Conservation (phyloP, 768 basidiomycete genomes). For the Astraeus odoratus region DNA sequence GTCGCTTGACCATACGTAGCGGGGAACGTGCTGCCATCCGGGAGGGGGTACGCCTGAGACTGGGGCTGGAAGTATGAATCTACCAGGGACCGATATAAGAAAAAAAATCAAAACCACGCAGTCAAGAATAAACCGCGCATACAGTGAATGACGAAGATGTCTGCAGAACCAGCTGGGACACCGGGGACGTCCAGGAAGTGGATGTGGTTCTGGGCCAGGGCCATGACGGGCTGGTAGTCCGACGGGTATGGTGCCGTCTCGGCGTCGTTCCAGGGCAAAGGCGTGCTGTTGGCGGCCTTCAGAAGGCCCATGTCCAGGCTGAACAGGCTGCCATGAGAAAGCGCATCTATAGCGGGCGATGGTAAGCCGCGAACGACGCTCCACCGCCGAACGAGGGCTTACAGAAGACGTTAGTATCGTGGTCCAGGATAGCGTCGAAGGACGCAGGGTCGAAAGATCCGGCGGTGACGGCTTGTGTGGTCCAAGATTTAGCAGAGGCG, state of each 20-base stretch:
- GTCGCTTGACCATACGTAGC: slow-evolving; percentile 60
- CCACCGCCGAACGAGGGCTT: not conserved
- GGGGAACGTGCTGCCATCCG: slow-evolving; percentile 51
- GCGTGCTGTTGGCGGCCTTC: slow-evolving; percentile 48
- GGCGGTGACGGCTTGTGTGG: slow-evolving; percentile 54
- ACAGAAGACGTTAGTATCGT: slow-evolving; percentile 93
- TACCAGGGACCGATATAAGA: slow-evolving; percentile 23
- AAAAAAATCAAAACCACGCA: not conserved
- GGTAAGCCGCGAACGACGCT: slow-evolving; percentile 4
- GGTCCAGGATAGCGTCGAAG: slow-evolving; percentile 76
- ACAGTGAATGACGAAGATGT: slow-evolving; percentile 90
- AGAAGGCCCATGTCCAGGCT: slow-evolving; percentile 64
- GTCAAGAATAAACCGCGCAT: slow-evolving; percentile 20
- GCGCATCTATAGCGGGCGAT: slow-evolving; percentile 43
- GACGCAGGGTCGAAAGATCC: slow-evolving; percentile 55
- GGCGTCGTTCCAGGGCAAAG: slow-evolving; percentile 61
- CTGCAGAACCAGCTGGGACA: slow-evolving; percentile 57
- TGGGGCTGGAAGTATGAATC: slow-evolving; percentile 76
- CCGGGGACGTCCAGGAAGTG: slow-evolving; percentile 73
- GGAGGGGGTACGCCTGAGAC: slow-evolving; percentile 48
- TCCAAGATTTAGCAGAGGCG: slow-evolving; percentile 67
- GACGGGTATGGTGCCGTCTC: slow-evolving; percentile 50
- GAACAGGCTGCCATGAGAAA: slow-evolving; percentile 59
- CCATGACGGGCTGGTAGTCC: slow-evolving; percentile 67
- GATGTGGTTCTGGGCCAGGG: slow-evolving; percentile 81